Base-by-base conservation (phyloP, 352 stramenopile species). In the Phytopythium ostracodes region DNA sequence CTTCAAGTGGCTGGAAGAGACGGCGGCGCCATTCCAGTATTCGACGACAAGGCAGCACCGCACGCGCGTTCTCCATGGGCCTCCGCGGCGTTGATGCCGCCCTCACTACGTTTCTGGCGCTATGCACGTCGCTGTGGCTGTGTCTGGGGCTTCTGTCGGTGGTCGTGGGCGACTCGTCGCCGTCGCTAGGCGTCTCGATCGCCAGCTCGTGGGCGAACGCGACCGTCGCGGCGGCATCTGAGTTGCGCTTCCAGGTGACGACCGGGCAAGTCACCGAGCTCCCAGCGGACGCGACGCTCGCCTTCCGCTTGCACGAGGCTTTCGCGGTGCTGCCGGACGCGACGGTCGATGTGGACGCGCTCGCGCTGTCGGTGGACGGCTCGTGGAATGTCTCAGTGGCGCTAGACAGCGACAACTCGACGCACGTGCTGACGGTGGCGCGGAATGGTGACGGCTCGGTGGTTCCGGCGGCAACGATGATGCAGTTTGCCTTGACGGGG, bases 271-370 rank as follows among this genome's bases (percentile, higher is more conserved):
- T 69, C 33, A 59, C 59, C 11, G 18, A 51, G 36, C 50, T 84
- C 10, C 60, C 76, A 27, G 43, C 35, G 22, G 67, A 83, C 56
- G 63, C 70, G 2, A 35, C 64, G 25, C 58, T 85, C 35, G 51
- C 59, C 35, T 76, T 85, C 56, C 58, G 63, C 9, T 31, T 85
- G 10, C 53, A 66, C 25, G 35, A 54, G 22, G 61, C 35, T 4
- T 75, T 85, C 46, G 14, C 38, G 8, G 44, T 83, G n/a, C 43
- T 59, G 0, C 7, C 49, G 14, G 61, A 63, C 36, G 72, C 72
- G 22, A 6, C 29, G 0, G 18, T 82, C 6, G 69, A 82, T 15
- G 42, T 54, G 0, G 17, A 22, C 25, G 40, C 50, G 10, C 54
- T 84, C 2, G 29, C 12, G 9, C n/a, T 63, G 15, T 55, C 56